phyloP scores from a whole-genome alignment of 1,139 yeast species.

The Suhomyces taliae region DNA sequence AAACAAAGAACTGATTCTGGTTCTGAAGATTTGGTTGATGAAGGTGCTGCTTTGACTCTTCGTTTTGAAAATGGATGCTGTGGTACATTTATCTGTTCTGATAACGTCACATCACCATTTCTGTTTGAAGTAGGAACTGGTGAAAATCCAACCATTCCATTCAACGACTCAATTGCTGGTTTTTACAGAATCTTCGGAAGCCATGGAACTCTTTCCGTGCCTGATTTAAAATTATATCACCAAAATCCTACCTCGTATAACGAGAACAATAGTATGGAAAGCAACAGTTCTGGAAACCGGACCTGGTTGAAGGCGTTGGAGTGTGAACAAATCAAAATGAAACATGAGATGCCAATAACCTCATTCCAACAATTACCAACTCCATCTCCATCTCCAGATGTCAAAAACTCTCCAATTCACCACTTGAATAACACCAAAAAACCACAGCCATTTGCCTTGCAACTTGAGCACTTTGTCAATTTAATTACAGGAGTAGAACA shows the following conservation, averaged over 20 bases:
- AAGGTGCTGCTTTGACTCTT: constrained; percentile 43
- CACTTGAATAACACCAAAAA: constrained; percentile 13
- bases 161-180: constrained; percentile 32
- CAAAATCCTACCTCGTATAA: constrained; percentile 18
- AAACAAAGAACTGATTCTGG: constrained; percentile 27
- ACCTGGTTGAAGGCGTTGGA: constrained; percentile 38
- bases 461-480: constrained; percentile 39
- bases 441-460: constrained; percentile 42
- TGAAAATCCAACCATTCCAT: constrained; percentile 44
- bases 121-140: constrained; percentile 46
- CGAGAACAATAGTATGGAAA: constrained; percentile 14
- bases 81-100: constrained; percentile 45
- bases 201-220: constrained; percentile 42
- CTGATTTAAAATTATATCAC: constrained; percentile 40
- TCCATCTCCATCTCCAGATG: constrained; percentile 29
- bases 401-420: constrained; percentile 22
- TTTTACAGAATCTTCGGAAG: constrained; percentile 43
- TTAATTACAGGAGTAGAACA: constrained; percentile 34
- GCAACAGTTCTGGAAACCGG: constrained; percentile 14
- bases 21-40: constrained; percentile 32
- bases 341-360: constrained; percentile 14
- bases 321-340: constrained; percentile 24
- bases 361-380: constrained; percentile 17
- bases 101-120: constrained; percentile 43
- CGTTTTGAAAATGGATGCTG: constrained; percentile 39